These are phyloP conservation scores for Aspergillus sp. DNA, from an alignment of 2,329 filamentous ascomycete species.

Conservation along the genomic window DNA sequence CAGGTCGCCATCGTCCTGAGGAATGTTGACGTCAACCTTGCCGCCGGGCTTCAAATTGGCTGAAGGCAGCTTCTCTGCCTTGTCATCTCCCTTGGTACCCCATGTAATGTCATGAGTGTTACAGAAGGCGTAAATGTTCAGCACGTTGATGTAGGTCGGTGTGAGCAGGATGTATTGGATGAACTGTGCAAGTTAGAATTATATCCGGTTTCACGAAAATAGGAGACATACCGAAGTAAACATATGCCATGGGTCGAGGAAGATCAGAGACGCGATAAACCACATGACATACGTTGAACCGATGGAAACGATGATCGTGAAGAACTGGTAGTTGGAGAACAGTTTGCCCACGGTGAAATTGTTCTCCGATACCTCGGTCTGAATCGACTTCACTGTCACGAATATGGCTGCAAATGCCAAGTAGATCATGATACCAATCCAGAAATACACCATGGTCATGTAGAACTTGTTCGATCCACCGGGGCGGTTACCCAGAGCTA, in stretches of 20 bases:
- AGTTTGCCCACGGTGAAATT: slow-evolving; percentile 67
- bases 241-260: slow-evolving; percentile 99
- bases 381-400: slow-evolving; percentile 84
- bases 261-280: slow-evolving; percentile 84
- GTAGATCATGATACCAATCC: slow-evolving; percentile 92
- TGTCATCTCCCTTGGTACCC: slow-evolving; percentile 98
- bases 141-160: slow-evolving; percentile 94
- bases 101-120: slow-evolving; percentile 97
- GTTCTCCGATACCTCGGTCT: slow-evolving; percentile 59
- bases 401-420: slow-evolving; percentile 92
- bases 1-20: slow-evolving; percentile 87
- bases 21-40: slow-evolving; percentile 83
- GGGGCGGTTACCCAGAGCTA: slow-evolving; percentile 90
- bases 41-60: slow-evolving; percentile 89
- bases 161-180: slow-evolving; percentile 92
- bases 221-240: slow-evolving; percentile 60
- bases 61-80: slow-evolving; percentile 81
- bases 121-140: slow-evolving; percentile 98
- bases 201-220: background rate
- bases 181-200: slow-evolving; percentile 48
- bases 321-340: slow-evolving; percentile 84
- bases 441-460: slow-evolving; percentile 97
- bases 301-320: slow-evolving; percentile 88
- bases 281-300: slow-evolving; percentile 90
- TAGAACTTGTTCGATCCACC: slow-evolving; percentile 92